phyloP scores from a whole-genome alignment of 352 stramenopile species.

The Phytophthora uliginosa region DNA sequence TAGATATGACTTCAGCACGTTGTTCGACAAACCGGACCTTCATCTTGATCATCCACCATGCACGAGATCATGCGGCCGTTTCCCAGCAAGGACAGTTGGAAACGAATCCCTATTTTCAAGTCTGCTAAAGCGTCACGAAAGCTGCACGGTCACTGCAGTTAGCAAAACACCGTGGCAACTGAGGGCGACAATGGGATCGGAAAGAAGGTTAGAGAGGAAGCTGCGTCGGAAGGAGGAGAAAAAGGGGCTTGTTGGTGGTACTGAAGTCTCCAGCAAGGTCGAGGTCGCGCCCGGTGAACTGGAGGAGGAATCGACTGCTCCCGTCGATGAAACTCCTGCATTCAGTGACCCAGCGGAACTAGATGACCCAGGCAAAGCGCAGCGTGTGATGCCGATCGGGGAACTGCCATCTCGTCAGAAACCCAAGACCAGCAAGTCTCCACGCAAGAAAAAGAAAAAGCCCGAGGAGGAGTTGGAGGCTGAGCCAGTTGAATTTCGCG shows the following conservation, averaged over 20 bases:
- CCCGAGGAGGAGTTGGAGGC: conserved; percentile 31
- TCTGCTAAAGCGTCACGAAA: not conserved
- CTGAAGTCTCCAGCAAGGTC: conserved; percentile 30
- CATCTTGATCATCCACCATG: too few species aligned
- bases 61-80: not conserved
- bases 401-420: conserved; percentile 37
- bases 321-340: conserved; percentile 8
- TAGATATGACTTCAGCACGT: not conserved
- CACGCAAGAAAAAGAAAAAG: conserved; percentile 42
- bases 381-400: conserved; percentile 34
- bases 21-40: too few species aligned
- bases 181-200: conserved; percentile 24
- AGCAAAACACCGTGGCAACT: not conserved
- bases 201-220: conserved; percentile 38
- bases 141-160: not conserved
- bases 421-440: conserved; percentile 26
- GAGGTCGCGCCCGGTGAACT: conserved; percentile 21
- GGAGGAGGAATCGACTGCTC: conserved; percentile 18
- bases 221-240: conserved; percentile 41
- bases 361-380: conserved; percentile 19
- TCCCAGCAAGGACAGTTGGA: not conserved
- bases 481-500: conserved; percentile 52
- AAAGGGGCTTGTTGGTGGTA: conserved; percentile 33
- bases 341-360: not conserved
- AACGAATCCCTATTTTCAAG: conserved; percentile 20